Conservation (phyloP, 345 rosid genomes). For the Litchi chinensis region DNA sequence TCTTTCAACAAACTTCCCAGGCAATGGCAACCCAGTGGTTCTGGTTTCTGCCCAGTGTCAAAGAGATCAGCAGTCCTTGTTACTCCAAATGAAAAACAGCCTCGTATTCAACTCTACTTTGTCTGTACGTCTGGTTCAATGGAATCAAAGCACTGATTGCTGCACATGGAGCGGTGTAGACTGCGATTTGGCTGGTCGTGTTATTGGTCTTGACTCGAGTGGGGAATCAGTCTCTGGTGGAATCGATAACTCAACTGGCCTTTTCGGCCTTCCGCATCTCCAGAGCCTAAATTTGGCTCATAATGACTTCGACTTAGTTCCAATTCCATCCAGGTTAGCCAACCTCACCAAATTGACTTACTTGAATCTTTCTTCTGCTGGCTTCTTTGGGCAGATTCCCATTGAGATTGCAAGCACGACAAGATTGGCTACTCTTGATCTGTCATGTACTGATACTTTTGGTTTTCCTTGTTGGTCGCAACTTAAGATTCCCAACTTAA, state of each 20-base stretch:
- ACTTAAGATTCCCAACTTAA: conserved; percentile 30
- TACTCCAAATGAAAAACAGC: conserved; percentile 1
- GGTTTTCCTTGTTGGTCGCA: background rate
- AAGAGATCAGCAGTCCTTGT: conserved; percentile 3
- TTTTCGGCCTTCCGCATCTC: conserved; percentile 4
- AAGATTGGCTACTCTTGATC: conserved; percentile 24
- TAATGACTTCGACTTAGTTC: conserved; percentile 1
- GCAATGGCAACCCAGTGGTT: background rate
- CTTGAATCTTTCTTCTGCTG: conserved; percentile 42
- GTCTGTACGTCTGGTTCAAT: background rate
- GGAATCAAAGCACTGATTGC: conserved; percentile 24
- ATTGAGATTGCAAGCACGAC: conserved; percentile 18
- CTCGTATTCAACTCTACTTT: background rate
- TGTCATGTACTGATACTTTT: too few species aligned
- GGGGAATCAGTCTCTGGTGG: too few species aligned
- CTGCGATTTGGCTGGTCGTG: too few species aligned
- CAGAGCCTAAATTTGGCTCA: conserved; percentile 21
- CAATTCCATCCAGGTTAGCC: background rate
- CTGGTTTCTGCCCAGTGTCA: conserved; percentile 24
- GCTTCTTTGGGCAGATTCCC: conserved; percentile 40
- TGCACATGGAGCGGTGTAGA: too few species aligned
- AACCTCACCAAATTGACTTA: background rate
- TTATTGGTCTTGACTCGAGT: too few species aligned
- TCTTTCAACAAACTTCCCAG: too few species aligned
- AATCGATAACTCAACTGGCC: too few species aligned